phyloP scores from a whole-genome alignment of 164 flowering plant genomes.

The Chloranthus sessilifolius region DNA sequence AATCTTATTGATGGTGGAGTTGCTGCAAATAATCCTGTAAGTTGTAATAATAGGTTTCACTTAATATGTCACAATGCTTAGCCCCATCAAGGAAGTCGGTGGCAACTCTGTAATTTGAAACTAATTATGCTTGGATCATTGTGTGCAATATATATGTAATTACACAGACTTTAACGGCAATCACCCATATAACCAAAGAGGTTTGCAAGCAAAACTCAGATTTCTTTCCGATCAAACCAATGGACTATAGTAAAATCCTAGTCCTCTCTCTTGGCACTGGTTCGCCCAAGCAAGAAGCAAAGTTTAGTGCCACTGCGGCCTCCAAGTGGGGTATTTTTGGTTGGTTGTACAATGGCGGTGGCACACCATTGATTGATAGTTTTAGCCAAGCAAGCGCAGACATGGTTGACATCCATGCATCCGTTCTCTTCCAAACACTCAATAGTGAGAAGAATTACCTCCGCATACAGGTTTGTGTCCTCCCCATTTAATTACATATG shows the following conservation, averaged over 20 bases:
- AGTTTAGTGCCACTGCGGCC: slow-evolving; percentile 31
- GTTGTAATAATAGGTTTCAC: not conserved
- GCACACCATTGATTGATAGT: slow-evolving; percentile 36
- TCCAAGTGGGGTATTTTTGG: slow-evolving; percentile 41
- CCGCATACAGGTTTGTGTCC: slow-evolving; percentile 38
- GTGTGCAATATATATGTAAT: too few relatives aligned
- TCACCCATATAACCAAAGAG: slow-evolving; percentile 31
- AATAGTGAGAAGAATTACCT: slow-evolving; percentile 35
- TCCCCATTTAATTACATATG: too few relatives aligned
- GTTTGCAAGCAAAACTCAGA: slow-evolving; percentile 18
- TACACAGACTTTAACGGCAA: slow-evolving; percentile 36
- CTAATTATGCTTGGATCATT: not conserved
- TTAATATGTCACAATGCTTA: not conserved
- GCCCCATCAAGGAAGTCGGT: not conserved
- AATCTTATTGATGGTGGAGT: slow-evolving; percentile 45
- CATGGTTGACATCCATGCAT: slow-evolving; percentile 50
- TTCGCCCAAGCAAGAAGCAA: slow-evolving; percentile 22
- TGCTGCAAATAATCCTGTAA: slow-evolving; percentile 44
- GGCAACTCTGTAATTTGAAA: not conserved
- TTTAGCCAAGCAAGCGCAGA: slow-evolving; percentile 43
- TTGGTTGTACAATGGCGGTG: slow-evolving; percentile 37
- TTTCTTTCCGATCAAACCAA: slow-evolving; percentile 17
- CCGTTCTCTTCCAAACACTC: slow-evolving; percentile 36
- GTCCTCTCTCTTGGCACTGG: slow-evolving; percentile 60
- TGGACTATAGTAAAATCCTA: slow-evolving; percentile 27